phyloP scores from a whole-genome alignment of 1,284 basidiomycete species.

The Apiotrichum veenhuisii region DNA sequence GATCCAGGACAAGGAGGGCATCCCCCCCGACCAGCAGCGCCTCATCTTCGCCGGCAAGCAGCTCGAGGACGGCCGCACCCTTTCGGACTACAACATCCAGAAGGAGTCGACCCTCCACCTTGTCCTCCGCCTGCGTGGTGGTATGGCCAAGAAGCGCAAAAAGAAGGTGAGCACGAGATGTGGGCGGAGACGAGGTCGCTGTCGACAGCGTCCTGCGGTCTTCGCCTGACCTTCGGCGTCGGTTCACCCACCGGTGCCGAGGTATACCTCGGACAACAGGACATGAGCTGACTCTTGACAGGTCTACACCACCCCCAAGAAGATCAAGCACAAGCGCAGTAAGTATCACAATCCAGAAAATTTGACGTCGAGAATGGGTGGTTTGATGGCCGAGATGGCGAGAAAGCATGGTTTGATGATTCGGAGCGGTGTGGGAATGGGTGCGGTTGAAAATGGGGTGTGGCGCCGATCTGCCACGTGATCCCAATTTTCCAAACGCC shows the following conservation, averaged over 20 bases:
- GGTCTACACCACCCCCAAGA: constrained; percentile 86
- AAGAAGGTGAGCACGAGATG: constrained; percentile 66
- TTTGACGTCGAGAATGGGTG: too few relatives aligned
- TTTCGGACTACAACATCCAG: constrained; percentile 93
- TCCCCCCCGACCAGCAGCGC: constrained; percentile 79
- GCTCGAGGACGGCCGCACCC: constrained; percentile 87
- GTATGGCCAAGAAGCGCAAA: constrained; percentile 93
- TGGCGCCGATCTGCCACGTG: too few relatives aligned
- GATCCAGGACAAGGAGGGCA: constrained; percentile 95
- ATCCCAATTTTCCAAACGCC: too few relatives aligned
- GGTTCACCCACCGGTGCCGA: too few relatives aligned
- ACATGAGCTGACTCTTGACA: neutral
- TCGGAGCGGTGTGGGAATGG: too few relatives aligned
- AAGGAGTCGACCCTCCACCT: constrained; percentile 95
- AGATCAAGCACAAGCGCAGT: constrained; percentile 82
- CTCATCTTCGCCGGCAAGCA: constrained; percentile 98
- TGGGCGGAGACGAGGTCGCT: neutral
- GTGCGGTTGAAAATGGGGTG: too few relatives aligned
- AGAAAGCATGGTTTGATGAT: too few relatives aligned
- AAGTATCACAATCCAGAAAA: too few relatives aligned
- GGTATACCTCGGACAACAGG: too few relatives aligned
- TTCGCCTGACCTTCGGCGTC: too few relatives aligned
- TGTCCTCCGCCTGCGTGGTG: constrained; percentile 79
- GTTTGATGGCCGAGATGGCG: too few relatives aligned
- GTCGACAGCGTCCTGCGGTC: too few relatives aligned